These are phyloP conservation scores for Cydonia oblonga DNA, from an alignment of 331 rosid genomes.

Conservation along the genomic window DNA sequence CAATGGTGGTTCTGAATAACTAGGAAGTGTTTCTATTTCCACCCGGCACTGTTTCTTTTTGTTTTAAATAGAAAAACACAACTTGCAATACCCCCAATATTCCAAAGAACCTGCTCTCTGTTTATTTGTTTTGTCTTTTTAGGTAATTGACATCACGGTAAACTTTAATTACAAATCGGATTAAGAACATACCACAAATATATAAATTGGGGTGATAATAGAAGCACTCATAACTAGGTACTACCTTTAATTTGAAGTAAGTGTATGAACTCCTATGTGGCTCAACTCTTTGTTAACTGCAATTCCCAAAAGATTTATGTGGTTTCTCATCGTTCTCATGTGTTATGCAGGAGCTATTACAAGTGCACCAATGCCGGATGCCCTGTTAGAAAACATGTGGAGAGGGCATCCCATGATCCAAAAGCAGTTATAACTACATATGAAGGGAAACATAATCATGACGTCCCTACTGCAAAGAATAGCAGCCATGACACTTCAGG, in stretches of 20 bases:
- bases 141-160: too few relatives aligned
- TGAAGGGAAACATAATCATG: slow-evolving; percentile 93
- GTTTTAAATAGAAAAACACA: background rate
- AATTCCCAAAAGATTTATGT: background rate
- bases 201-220: too few relatives aligned
- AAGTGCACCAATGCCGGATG: slow-evolving; percentile 93
- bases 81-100: background rate
- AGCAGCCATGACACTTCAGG: slow-evolving; percentile 77
- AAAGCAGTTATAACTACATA: slow-evolving; percentile 96
- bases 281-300: background rate
- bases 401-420: slow-evolving; percentile 95
- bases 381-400: slow-evolving; percentile 92
- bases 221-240: background rate
- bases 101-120: background rate
- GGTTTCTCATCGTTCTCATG: slow-evolving; percentile 15
- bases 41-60: background rate
- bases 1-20: background rate
- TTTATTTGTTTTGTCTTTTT: background rate
- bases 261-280: background rate
- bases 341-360: slow-evolving; percentile 82
- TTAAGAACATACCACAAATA: too few relatives aligned
- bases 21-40: background rate
- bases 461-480: slow-evolving; percentile 71
- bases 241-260: background rate
- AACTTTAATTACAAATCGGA: too few relatives aligned